Evolutionary conservation across 352 stramenopile species (phyloP), one percentile per base, ranked within the genome.

Genomic region (Phytophthora quininea): DNA sequence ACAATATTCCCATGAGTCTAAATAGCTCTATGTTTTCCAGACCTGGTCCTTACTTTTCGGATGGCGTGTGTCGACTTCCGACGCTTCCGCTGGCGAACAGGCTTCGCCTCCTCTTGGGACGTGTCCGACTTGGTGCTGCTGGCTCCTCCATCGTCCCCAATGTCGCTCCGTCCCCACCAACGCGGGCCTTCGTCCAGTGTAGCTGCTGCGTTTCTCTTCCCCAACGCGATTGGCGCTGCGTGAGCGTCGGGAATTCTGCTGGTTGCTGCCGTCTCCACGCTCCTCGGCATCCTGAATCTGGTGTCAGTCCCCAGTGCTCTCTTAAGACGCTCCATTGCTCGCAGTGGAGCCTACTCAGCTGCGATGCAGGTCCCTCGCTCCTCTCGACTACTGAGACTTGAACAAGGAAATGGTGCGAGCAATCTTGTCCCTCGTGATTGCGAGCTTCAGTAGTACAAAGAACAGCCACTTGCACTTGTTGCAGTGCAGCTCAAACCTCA

Each of bases 41-140:
- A 45, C 15, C 6, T 15, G 35, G 11, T 43, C 56, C 19, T 32
- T 32, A 76, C 69, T 42, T 71, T 73, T 29, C 69, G 64, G 33
- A 54, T 33, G 2, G 58, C 19, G 42, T 76, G 57, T 27, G 68
- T 76, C 7, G 63, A 67, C 24, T 76, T 76, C n/a, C 64, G 48
- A 8, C 76, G 57, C 14, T 73, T 71, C 38, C 67, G 55, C 40
- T 55, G 35, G n/a, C 45, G 69, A 29, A 29, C 10, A 10, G 51
- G 46, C 11, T 52, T 63, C 0, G 37, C n/a, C 12, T 7, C n/a
- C 6, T 55, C 49, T 11, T 54, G 27, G 11, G 33, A 32, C 40
- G 45, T 37, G 46, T 42, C 45, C 32, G 38, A 47, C 38, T 59
- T 55, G 29, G 1, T 14, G 5, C 27, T 57, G 8, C 33, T 56